Evolutionary conservation across 805 yeast species (phyloP).

Genomic region (Cyberlindnera maclurae): DNA sequence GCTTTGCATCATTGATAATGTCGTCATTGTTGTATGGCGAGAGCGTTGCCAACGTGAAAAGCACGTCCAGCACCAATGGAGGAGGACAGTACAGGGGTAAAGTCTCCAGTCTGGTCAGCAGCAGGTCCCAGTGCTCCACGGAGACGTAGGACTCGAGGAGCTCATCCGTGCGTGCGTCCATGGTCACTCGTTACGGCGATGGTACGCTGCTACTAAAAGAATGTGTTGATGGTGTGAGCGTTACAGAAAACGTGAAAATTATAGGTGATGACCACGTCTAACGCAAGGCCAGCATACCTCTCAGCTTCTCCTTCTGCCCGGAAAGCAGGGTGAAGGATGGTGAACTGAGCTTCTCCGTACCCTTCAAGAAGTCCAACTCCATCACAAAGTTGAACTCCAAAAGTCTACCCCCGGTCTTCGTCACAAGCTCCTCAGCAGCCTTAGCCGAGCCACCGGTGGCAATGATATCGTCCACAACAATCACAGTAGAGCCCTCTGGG

Average conservation of each 20-base stretch:
- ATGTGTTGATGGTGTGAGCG: no score
- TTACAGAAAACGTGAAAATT: no score
- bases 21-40: conserved; percentile 22
- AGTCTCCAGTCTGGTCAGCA: conserved; percentile 30
- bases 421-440: conserved; percentile 85
- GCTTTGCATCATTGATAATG: conserved; percentile 15
- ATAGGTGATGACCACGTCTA: no score
- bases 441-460: conserved; percentile 97
- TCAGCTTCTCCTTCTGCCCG: conserved; percentile 61
- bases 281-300: conserved; percentile 9
- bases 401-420: conserved; percentile 59
- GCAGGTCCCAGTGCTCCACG: conserved; percentile 29
- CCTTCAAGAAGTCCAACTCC: conserved; percentile 93
- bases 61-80: conserved; percentile 25
- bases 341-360: conserved; percentile 78
- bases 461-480: conserved; percentile 91
- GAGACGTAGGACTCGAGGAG: conserved; percentile 17
- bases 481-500: conserved; percentile 71
- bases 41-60: conserved; percentile 32
- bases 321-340: conserved; percentile 85
- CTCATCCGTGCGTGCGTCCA: conserved; percentile 4
- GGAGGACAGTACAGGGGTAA: conserved; percentile 27
- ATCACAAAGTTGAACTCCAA: conserved; percentile 81
- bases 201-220: no score
- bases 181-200: neutral